Evolutionary conservation across 164 flowering plant genomes (phyloP).

Genomic region (Akebia trifoliata): DNA sequence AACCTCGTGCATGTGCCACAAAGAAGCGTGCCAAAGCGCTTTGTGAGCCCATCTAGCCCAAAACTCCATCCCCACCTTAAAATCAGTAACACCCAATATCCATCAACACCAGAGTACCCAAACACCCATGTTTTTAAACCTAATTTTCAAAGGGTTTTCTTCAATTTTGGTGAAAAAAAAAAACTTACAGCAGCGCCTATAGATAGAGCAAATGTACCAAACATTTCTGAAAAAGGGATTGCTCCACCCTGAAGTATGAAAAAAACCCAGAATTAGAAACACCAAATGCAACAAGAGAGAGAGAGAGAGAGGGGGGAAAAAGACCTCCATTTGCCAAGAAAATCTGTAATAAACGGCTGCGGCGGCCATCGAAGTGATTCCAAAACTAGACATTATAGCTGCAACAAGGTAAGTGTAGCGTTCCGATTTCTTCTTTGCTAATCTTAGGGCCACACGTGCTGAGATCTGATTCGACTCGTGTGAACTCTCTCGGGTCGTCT

Average conservation of each 20-base stretch:
- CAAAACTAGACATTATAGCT: constrained; percentile 84
- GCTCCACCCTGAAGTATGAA: constrained; percentile 56
- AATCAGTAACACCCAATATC: constrained; percentile 10
- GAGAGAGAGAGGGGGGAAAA: background rate
- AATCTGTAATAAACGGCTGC: constrained; percentile 83
- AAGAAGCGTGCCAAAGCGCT: constrained; percentile 86
- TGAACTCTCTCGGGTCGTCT: background rate
- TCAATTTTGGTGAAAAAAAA: background rate
- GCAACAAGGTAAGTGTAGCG: constrained; percentile 72
- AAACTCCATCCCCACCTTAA: constrained; percentile 90
- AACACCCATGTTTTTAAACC: background rate
- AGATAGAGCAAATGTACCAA: constrained; percentile 80
- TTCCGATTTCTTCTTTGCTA: constrained; percentile 71
- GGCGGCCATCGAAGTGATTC: constrained; percentile 76
- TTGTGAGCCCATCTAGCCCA: constrained; percentile 94
- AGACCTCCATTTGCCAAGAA: constrained; percentile 88
- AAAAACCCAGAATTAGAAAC: background rate
- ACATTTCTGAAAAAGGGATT: constrained; percentile 71
- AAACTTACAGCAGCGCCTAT: constrained; percentile 90
- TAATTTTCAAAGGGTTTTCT: background rate
- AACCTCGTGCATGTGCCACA: constrained; percentile 97
- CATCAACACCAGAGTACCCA: background rate
- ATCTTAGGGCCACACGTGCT: constrained; percentile 34
- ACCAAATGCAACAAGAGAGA: background rate
- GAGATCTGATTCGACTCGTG: constrained; percentile 17